phyloP scores from a whole-genome alignment of 257 asterid species.

The Paraleonurus japonicus region DNA sequence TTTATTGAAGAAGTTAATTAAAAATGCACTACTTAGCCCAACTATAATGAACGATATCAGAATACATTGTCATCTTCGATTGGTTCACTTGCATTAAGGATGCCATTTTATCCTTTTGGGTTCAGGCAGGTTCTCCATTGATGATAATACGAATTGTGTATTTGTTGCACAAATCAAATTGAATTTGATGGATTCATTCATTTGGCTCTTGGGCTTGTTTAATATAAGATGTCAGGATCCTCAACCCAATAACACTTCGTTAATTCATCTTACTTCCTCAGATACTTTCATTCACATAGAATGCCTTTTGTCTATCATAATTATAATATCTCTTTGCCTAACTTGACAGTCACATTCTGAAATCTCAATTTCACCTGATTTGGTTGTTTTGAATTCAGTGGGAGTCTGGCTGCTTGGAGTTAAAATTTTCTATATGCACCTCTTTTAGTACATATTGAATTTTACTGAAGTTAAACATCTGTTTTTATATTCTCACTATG shows the following conservation, averaged over 20 bases:
- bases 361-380: not conserved
- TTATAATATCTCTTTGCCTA: not conserved
- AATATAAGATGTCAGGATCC: conserved; percentile 3
- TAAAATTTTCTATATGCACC: not conserved
- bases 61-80: not conserved
- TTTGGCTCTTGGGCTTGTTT: conserved; percentile 5
- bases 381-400: not conserved
- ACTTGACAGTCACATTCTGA: not conserved
- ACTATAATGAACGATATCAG: not conserved
- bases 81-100: conserved; percentile 1
- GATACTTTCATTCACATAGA: not conserved
- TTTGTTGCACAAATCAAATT: conserved; percentile 1
- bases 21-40: not conserved
- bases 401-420: not conserved
- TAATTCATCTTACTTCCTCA: not conserved
- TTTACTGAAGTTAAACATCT: not conserved
- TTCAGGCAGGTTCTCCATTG: not conserved
- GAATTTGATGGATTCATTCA: not conserved
- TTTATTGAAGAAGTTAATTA: not conserved
- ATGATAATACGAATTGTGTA: not conserved
- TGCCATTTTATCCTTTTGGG: not conserved
- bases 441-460: not conserved
- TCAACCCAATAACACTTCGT: not conserved
- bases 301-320: not conserved
- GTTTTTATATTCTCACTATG: not conserved